phyloP scores from a whole-genome alignment of 2,329 filamentous ascomycete species.

The Fusarium floridanum region DNA sequence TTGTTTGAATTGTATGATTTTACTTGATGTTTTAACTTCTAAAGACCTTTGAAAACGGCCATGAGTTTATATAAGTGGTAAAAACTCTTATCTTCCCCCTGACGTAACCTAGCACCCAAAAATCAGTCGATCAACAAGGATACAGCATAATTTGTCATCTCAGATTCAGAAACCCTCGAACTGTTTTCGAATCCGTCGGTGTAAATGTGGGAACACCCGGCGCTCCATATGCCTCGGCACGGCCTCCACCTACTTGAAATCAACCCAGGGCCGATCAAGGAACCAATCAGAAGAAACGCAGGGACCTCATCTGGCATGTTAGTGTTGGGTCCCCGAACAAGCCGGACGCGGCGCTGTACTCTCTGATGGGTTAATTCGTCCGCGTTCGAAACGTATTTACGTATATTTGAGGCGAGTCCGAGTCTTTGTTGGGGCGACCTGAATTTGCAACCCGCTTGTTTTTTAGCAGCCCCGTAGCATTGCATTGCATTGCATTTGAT shows the following conservation, averaged over 20 bases:
- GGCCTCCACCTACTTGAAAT: background rate
- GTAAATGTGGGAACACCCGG: background rate
- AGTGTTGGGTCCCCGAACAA: background rate
- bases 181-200: background rate
- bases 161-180: background rate
- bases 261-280: background rate
- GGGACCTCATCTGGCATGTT: background rate
- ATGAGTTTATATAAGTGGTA: conserved; percentile 23
- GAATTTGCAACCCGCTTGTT: conserved; percentile 4
- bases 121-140: conserved; percentile 2
- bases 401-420: background rate
- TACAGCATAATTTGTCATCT: background rate
- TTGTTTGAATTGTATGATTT: background rate
- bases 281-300: background rate
- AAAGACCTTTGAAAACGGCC: background rate
- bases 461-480: background rate
- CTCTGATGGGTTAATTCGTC: background rate
- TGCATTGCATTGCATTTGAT: background rate
- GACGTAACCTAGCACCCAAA: background rate
- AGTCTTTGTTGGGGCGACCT: background rate
- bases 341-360: background rate
- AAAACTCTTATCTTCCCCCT: background rate
- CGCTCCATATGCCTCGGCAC: background rate
- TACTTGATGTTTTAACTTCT: no score
- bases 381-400: background rate